A percentile compares a stretch with the other conserved stretches of the same genome.
These are phyloP conservation scores for Vigna trinervia DNA, from an alignment of 306 rosid genomes.

Conservation along the genomic window DNA sequence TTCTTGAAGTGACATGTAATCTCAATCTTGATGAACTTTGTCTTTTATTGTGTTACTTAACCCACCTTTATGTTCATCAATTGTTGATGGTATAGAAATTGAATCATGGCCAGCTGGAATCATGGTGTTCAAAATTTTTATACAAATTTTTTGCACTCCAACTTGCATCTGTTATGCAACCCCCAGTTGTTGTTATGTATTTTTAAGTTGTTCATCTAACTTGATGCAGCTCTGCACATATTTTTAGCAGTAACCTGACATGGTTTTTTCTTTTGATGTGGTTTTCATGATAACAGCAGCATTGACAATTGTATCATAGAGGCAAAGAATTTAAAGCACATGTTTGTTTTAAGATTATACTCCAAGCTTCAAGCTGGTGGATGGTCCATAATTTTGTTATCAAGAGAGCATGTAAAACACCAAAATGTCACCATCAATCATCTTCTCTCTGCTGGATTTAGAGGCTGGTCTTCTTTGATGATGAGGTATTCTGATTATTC, in stretches of 20 bases:
- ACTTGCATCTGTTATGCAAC: constrained; percentile 27
- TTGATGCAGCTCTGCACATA: constrained; percentile 35
- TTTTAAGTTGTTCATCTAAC: constrained; percentile 9
- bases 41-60: constrained; percentile 1
- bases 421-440: constrained; percentile 57
- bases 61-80: constrained; percentile 8
- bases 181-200: constrained; percentile 1
- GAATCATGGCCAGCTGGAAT: constrained; percentile 26
- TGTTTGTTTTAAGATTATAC: constrained; percentile 56
- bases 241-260: constrained; percentile 29
- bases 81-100: constrained; percentile 11
- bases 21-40: constrained; percentile 29
- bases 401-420: constrained; percentile 59
- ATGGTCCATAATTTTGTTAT: constrained; percentile 78
- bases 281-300: constrained; percentile 48
- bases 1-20: constrained; percentile 24
- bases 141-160: neutral
- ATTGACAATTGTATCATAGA: constrained; percentile 55
- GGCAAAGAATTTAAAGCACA: constrained; percentile 63
- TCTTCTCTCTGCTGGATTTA: constrained; percentile 69
- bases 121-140: neutral
- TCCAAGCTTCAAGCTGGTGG: constrained; percentile 65
- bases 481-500: constrained; percentile 65
- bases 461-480: constrained; percentile 68
- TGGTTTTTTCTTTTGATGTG: constrained; percentile 29